Conservation (phyloP, 352 stramenopile species). For the Phytophthora pini region DNA sequence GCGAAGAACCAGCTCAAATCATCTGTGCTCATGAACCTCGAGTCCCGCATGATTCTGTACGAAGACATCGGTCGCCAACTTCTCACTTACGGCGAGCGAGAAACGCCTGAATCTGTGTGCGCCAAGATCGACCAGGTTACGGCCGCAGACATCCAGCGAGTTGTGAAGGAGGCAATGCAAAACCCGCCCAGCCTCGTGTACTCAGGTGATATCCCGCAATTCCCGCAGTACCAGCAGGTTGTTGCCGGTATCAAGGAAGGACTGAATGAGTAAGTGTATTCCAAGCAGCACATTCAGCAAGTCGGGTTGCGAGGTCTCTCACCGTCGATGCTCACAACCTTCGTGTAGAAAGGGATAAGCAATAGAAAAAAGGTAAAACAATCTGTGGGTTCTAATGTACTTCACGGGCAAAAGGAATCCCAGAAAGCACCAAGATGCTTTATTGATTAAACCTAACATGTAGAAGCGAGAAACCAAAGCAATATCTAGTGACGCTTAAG, state of each 20-base stretch:
- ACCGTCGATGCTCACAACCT: not conserved
- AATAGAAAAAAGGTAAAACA: slow-evolving; percentile 10
- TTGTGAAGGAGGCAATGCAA: slow-evolving; percentile 79
- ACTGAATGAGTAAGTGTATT: slow-evolving; percentile 41
- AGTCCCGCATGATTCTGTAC: slow-evolving; percentile 98
- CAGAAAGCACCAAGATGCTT: not conserved
- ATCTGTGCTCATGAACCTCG: slow-evolving; percentile 99
- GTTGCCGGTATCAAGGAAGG: slow-evolving; percentile 77
- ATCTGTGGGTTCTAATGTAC: too few relatives aligned
- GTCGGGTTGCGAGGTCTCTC: not conserved
- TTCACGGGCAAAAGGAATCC: too few relatives aligned
- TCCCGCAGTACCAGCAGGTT: slow-evolving; percentile 88
- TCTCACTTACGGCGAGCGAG: slow-evolving; percentile 95
- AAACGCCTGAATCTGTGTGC: slow-evolving; percentile 89
- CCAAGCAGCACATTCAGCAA: slow-evolving; percentile 12
- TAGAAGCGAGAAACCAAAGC: not conserved
- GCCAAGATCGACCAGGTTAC: slow-evolving; percentile 91
- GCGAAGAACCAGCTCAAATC: slow-evolving; percentile 99
- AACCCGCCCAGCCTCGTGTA: slow-evolving; percentile 85
- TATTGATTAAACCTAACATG: not conserved
- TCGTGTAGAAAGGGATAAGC: not conserved
- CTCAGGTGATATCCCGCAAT: slow-evolving; percentile 77
- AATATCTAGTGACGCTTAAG: slow-evolving; percentile 39
- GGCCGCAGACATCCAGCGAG: slow-evolving; percentile 83
- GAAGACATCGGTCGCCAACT: slow-evolving; percentile 99